These are phyloP conservation scores for Colletotrichum euphorbiae DNA, from an alignment of 2,329 filamentous ascomycete species.

Conservation along the genomic window DNA sequence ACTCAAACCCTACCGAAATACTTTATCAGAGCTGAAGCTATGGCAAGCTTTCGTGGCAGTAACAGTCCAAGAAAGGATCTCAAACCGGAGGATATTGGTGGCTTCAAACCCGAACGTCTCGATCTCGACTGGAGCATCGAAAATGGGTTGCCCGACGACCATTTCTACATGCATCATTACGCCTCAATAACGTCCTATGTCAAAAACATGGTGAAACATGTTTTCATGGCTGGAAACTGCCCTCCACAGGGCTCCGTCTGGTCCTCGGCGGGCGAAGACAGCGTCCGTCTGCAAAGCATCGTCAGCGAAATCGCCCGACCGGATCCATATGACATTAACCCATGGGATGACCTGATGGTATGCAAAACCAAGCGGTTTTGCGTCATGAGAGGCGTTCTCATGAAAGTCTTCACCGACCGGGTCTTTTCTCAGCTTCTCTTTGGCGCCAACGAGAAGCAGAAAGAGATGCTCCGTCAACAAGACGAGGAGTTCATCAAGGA, in stretches of 20 bases:
- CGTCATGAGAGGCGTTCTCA: constrained; percentile 47
- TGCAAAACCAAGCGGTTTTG: constrained; percentile 42
- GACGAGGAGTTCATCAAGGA: constrained; percentile 44
- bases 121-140: constrained; percentile 15
- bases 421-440: constrained; percentile 48
- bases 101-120: constrained; percentile 24
- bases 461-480: constrained; percentile 40
- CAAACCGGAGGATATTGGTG: constrained; percentile 8
- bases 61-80: background rate
- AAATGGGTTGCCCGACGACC: constrained; percentile 12
- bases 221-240: constrained; percentile 35
- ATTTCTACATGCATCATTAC: constrained; percentile 25
- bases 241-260: constrained; percentile 6
- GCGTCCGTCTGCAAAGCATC: constrained; percentile 1
- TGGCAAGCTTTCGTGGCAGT: no score
- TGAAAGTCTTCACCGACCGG: constrained; percentile 44
- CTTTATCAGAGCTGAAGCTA: no score
- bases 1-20: no score
- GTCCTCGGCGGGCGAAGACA: constrained; percentile 2
- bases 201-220: constrained; percentile 39
- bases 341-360: constrained; percentile 47
- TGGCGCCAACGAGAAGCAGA: constrained; percentile 46
- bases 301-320: constrained; percentile 46
- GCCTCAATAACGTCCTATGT: constrained; percentile 43
- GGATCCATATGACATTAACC: constrained; percentile 40